phyloP scores from a whole-genome alignment of 306 rosid species.

The Neltuma alba region DNA sequence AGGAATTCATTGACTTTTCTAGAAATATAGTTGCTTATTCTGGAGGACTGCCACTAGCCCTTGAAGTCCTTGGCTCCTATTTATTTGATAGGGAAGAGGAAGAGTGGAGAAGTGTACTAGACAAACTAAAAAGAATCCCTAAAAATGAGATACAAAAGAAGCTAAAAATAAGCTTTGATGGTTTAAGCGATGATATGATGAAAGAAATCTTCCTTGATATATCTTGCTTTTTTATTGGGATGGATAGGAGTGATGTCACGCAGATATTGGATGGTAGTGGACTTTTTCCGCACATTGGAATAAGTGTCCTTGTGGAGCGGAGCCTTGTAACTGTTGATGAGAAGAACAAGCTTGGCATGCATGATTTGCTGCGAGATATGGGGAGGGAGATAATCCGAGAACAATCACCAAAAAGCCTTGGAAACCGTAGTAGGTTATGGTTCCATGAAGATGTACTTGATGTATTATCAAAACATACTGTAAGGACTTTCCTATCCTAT shows the following conservation, averaged over 20 bases:
- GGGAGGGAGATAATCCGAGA: not conserved
- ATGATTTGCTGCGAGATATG: not conserved
- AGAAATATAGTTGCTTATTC: not conserved
- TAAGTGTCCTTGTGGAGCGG: not conserved
- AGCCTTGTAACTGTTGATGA: not conserved
- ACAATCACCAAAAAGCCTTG: not conserved
- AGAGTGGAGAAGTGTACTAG: constrained; percentile 20
- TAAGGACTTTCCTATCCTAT: not conserved
- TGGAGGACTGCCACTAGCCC: constrained; percentile 34
- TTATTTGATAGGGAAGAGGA: not conserved
- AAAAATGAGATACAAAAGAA: constrained; percentile 1
- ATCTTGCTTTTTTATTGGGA: not conserved
- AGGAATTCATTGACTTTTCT: not conserved
- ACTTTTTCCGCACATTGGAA: not conserved
- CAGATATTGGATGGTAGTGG: not conserved
- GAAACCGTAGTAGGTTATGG: not conserved
- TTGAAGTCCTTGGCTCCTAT: constrained; percentile 25
- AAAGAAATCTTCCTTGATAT: not conserved
- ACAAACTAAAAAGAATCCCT: constrained; percentile 20
- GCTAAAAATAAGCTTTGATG: constrained; percentile 30
- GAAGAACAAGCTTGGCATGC: not conserved
- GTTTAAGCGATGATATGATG: not conserved
- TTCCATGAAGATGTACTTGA: not conserved
- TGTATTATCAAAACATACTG: not conserved
- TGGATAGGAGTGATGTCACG: not conserved